Conservation (phyloP, 73 alveolate species). For the Tetrahymena malaccensis region DNA sequence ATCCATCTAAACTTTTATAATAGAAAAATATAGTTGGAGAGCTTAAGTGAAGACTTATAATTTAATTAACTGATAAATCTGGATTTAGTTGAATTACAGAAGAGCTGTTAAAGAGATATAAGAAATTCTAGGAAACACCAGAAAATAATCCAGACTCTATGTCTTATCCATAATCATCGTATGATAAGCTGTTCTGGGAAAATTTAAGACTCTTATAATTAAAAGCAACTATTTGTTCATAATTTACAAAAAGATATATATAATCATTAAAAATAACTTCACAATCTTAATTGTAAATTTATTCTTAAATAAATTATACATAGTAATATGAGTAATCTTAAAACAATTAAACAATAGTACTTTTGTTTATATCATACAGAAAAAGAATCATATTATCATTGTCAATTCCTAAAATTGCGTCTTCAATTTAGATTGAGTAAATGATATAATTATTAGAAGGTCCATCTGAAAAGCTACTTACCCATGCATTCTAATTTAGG, state of each 20-base stretch:
- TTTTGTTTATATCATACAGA: background rate
- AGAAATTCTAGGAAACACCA: background rate
- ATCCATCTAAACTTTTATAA: background rate
- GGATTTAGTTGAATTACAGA: background rate
- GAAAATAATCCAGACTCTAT: background rate
- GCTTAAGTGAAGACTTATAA: background rate
- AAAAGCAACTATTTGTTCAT: background rate
- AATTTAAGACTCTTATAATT: background rate
- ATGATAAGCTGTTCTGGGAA: background rate
- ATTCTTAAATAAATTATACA: background rate
- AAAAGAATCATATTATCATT: background rate
- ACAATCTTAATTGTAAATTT: background rate
- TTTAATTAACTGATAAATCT: background rate
- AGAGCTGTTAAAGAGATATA: background rate
- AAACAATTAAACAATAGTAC: background rate
- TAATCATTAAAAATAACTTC: background rate
- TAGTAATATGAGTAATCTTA: background rate
- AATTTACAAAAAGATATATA: background rate
- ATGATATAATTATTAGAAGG: background rate
- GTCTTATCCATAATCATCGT: background rate
- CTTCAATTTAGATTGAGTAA: background rate
- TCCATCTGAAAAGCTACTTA: background rate
- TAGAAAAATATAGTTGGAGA: background rate
- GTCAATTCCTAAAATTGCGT: background rate
- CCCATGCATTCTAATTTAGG: background rate